Evolutionary conservation across 345 rosid genomes (phyloP).

Genomic region (Eucalyptus polybractea): DNA sequence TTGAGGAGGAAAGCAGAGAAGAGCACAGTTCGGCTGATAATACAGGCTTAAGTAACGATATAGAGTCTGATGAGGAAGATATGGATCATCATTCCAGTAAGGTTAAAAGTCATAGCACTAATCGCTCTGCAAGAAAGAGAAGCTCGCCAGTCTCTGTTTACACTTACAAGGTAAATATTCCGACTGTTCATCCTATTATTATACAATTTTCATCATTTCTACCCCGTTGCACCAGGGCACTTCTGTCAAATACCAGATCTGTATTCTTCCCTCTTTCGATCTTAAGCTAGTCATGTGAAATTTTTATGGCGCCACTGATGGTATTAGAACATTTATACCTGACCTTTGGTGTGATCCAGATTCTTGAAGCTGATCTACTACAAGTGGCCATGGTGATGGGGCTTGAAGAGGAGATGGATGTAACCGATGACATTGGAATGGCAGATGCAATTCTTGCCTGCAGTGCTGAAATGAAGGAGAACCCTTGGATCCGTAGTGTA

Average conservation of each 20-base stretch:
- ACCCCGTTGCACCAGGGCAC: background rate
- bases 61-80: slow-evolving; percentile 49
- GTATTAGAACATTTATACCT: background rate
- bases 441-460: slow-evolving; percentile 86
- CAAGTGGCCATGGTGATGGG: slow-evolving; percentile 94
- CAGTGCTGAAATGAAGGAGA: slow-evolving; percentile 63
- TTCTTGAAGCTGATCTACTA: slow-evolving; percentile 72
- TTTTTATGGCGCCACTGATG: background rate
- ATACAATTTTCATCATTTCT: background rate
- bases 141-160: slow-evolving; percentile 49
- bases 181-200: background rate
- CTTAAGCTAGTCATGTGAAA: background rate
- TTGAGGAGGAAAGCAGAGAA: slow-evolving; percentile 15
- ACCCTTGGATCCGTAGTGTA: slow-evolving; percentile 68
- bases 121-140: slow-evolving; percentile 21
- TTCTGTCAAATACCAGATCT: background rate
- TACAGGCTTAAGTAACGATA: slow-evolving; percentile 11
- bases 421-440: slow-evolving; percentile 68
- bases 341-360: slow-evolving; percentile 13
- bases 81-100: slow-evolving; percentile 16
- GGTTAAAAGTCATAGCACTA: slow-evolving; percentile 13
- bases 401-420: slow-evolving; percentile 57
- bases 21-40: slow-evolving; percentile 19
- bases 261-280: background rate
- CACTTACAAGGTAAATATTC: slow-evolving; percentile 52